A percentile compares a stretch with the other conserved stretches of the same genome.
phyloP scores from a whole-genome alignment of 768 basidiomycete species.

The Lentinula sp. region DNA sequence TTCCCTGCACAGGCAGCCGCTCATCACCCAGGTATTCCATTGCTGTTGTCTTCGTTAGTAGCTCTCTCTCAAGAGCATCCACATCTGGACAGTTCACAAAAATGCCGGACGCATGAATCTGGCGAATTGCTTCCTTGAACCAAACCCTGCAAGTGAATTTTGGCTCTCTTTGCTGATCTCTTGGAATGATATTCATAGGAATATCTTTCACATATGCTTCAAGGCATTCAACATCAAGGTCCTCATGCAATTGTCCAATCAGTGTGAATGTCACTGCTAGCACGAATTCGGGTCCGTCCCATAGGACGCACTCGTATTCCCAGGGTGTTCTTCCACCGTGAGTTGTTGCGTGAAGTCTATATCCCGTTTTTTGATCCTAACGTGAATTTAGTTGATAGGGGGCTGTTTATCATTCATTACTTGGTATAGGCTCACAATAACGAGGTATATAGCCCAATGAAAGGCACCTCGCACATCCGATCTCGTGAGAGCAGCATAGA shows the following conservation, averaged over 20 bases:
- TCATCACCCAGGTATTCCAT: too few species aligned
- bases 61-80: constrained; percentile 1
- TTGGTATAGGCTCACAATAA: background rate
- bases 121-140: constrained; percentile 3
- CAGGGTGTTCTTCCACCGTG: background rate
- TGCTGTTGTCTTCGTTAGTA: background rate
- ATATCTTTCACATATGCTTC: background rate
- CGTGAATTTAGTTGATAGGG: too few species aligned
- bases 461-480: background rate
- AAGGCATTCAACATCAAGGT: background rate
- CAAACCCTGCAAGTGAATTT: constrained; percentile 3
- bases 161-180: background rate
- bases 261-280: background rate
- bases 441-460: constrained; percentile 2
- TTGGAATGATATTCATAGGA: background rate
- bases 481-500: background rate
- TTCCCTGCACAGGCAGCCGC: too few species aligned
- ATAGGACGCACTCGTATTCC: background rate
- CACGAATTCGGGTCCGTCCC: background rate
- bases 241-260: background rate
- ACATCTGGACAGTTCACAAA: constrained; percentile 1
- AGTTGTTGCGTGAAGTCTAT: background rate
- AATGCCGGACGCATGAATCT: background rate
- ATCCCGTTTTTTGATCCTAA: background rate
- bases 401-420: background rate